phyloP scores from a whole-genome alignment of 2,329 filamentous ascomycete species.

The Dichotomopilus funicola region DNA sequence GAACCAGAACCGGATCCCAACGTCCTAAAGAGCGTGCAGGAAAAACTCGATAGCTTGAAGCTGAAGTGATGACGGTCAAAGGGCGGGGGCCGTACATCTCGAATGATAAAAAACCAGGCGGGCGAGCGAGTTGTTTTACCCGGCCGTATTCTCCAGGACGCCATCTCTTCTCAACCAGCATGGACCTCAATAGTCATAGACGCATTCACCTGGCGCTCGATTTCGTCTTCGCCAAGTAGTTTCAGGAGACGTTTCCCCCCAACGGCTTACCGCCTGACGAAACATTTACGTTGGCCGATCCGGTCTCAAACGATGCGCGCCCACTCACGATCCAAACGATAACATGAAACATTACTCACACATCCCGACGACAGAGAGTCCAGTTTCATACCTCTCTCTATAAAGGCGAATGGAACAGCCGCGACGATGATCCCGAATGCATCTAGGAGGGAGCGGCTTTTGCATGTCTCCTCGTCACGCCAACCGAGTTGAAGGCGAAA shows the following conservation, averaged over 20 bases:
- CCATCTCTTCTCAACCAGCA: conserved; percentile 11
- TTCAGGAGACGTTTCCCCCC: background rate
- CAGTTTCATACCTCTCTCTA: too few species aligned
- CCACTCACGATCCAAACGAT: too few species aligned
- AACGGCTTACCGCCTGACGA: background rate
- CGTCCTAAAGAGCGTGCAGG: conserved; percentile 51
- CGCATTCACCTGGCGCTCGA: background rate
- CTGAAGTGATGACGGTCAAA: conserved; percentile 17
- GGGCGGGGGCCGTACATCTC: too few species aligned
- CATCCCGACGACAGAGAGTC: too few species aligned
- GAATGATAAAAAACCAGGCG: background rate
- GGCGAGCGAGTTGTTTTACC: conserved; percentile 4
- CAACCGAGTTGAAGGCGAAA: too few species aligned
- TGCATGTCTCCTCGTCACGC: too few species aligned
- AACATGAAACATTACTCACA: too few species aligned
- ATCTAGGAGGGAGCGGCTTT: too few species aligned
- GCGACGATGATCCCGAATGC: too few species aligned
- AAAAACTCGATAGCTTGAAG: conserved; percentile 43
- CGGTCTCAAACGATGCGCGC: too few species aligned
- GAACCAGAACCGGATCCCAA: conserved; percentile 57
- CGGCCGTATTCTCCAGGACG: conserved; percentile 6
- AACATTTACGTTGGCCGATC: too few species aligned
- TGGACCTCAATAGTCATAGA: conserved; percentile 10
- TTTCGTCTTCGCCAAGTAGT: background rate
- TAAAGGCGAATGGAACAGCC: too few species aligned